phyloP scores from a whole-genome alignment of 345 rosid genomes.

The Barbarea vulgaris region DNA sequence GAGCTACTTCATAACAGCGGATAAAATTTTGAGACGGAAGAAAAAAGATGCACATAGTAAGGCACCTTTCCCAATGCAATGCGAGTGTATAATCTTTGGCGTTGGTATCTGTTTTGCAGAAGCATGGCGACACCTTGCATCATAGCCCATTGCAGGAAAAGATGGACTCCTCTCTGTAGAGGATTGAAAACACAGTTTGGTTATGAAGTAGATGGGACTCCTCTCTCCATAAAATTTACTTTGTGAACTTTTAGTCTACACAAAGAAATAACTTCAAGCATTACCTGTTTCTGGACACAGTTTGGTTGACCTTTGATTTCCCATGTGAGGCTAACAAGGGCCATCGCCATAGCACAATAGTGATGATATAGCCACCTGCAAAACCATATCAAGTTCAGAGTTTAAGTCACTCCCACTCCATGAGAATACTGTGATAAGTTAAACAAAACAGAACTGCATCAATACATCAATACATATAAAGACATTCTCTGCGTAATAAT shows the following conservation, averaged over 20 bases:
- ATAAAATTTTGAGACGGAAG: not conserved
- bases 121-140: slow-evolving; percentile 99
- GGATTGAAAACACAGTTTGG: not conserved
- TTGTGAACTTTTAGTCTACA: slow-evolving; percentile 16
- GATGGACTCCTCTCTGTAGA: slow-evolving; percentile 94
- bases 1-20: not conserved
- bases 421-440: not conserved
- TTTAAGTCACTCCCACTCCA: slow-evolving; percentile 3
- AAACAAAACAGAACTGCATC: not conserved
- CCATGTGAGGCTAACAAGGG: slow-evolving; percentile 99
- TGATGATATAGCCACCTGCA: slow-evolving; percentile 99
- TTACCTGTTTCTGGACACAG: slow-evolving; percentile 93
- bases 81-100: slow-evolving; percentile 98
- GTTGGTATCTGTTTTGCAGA: slow-evolving; percentile 96
- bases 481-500: not conserved
- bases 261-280: slow-evolving; percentile 26
- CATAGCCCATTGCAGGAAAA: slow-evolving; percentile 99
- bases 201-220: no score
- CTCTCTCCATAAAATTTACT: not conserved
- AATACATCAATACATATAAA: not conserved
- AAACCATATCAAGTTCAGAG: slow-evolving; percentile 29
- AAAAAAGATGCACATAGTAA: slow-evolving; percentile 5
- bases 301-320: slow-evolving; percentile 97
- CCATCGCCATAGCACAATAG: slow-evolving; percentile 94
- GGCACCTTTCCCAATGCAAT: slow-evolving; percentile 94